Conservation (phyloP, 2,329 filamentous ascomycete species). For the Penicillium expansum region DNA sequence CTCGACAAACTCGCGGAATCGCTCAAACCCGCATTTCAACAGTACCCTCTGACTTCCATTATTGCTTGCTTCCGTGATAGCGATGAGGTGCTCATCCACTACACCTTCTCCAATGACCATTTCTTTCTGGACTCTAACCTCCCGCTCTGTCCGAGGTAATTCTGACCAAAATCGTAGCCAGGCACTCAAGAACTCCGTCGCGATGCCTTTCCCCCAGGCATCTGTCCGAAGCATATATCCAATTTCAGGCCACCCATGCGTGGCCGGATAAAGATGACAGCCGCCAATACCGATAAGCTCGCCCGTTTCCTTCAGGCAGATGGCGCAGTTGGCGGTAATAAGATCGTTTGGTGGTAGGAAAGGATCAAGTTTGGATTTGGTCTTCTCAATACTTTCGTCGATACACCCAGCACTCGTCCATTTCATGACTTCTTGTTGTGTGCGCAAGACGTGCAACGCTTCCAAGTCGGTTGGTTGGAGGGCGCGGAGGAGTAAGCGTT, state of each 20-base stretch:
- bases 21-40: constrained; percentile 11
- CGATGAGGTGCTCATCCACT: constrained; percentile 11
- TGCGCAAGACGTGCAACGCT: constrained; percentile 10
- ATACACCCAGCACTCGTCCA: constrained; percentile 10
- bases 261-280: constrained; percentile 11
- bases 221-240: constrained; percentile 14
- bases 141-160: constrained; percentile 8
- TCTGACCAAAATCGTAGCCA: constrained; percentile 11
- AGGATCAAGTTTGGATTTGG: constrained; percentile 8
- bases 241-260: constrained; percentile 13
- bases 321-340: constrained; percentile 10
- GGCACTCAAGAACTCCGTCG: constrained; percentile 11
- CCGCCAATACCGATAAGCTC: constrained; percentile 14
- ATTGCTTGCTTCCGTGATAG: constrained; percentile 11
- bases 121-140: constrained; percentile 4
- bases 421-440: constrained; percentile 15
- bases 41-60: constrained; percentile 11
- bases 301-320: constrained; percentile 14
- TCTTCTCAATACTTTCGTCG: constrained; percentile 10
- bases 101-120: constrained; percentile 7
- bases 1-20: constrained; percentile 11
- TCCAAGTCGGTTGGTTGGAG: constrained; percentile 10
- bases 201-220: constrained; percentile 14
- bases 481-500: constrained; percentile 9
- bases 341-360: constrained; percentile 14